Evolutionary conservation across 257 asterid species (phyloP).

Genomic region (Solanum pinnatisectum): DNA sequence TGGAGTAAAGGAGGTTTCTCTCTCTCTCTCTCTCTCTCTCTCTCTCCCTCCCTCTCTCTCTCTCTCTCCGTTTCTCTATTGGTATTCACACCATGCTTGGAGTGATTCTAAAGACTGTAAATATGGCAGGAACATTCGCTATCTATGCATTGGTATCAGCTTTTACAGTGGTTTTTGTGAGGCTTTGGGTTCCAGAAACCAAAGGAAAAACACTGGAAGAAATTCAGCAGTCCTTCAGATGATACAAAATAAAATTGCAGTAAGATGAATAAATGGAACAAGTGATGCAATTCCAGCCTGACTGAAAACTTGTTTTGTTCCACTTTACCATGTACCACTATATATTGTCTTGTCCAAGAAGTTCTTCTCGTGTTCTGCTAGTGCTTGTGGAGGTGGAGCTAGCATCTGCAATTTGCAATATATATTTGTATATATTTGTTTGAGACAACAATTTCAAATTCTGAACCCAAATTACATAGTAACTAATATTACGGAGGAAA

Average conservation of each 20-base stretch:
- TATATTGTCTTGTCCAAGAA: not conserved
- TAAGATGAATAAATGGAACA: not conserved
- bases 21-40: slow-evolving; percentile 14
- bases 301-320: not conserved
- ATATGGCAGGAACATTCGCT: slow-evolving; percentile 61
- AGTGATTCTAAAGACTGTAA: not conserved
- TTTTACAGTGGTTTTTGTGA: slow-evolving; percentile 45
- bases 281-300: not conserved
- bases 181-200: slow-evolving; percentile 81
- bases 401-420: not conserved
- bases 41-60: slow-evolving; percentile 22
- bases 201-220: slow-evolving; percentile 88
- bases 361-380: not conserved
- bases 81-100: not conserved
- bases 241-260: slow-evolving; percentile 6
- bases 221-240: slow-evolving; percentile 55
- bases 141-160: slow-evolving; percentile 49
- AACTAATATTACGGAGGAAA: not conserved
- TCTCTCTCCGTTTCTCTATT: slow-evolving; percentile 3
- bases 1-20: slow-evolving; percentile 85
- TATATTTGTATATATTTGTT: not conserved
- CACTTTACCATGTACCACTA: not conserved
- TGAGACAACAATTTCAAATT: not conserved
- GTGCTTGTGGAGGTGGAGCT: not conserved
- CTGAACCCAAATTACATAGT: not conserved